Evolutionary conservation across 805 yeast genomes (phyloP).

Genomic region (Starmerella scarabaei): DNA sequence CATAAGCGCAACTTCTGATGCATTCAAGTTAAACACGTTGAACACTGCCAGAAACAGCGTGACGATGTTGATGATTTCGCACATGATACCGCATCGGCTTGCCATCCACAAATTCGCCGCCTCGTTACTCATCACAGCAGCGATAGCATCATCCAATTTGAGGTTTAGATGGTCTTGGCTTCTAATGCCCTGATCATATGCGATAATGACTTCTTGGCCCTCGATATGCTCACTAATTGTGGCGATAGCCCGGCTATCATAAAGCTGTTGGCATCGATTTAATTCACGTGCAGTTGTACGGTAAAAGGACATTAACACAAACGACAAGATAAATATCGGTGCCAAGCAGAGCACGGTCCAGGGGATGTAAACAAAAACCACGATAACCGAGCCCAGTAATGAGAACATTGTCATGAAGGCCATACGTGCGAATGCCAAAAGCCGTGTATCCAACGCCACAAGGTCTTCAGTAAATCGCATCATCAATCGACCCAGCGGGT

Average conservation of each 20-base stretch:
- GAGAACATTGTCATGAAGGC: conserved; percentile 35
- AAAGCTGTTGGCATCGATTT: conserved; percentile 59
- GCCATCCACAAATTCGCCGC: conserved; percentile 64
- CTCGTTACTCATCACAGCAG: conserved; percentile 47
- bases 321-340: conserved; percentile 33
- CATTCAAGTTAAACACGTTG: conserved; percentile 42
- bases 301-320: conserved; percentile 34
- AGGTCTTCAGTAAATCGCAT: conserved; percentile 81
- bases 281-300: conserved; percentile 62
- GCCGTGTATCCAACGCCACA: conserved; percentile 65
- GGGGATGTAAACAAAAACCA: conserved; percentile 57
- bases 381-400: conserved; percentile 47
- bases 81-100: conserved; percentile 43
- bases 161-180: conserved; percentile 37
- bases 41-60: conserved; percentile 47
- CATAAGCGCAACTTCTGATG: conserved; percentile 54
- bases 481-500: conserved; percentile 41
- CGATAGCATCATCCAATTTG: conserved; percentile 47
- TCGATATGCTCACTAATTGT: conserved; percentile 54
- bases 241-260: conserved; percentile 54
- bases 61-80: conserved; percentile 38
- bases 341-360: conserved; percentile 53
- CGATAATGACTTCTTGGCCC: conserved; percentile 52
- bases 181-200: conserved; percentile 36
- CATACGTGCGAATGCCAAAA: conserved; percentile 28